Evolutionary conservation across 352 stramenopile species (phyloP).

Genomic region (Nothophytophthora sp.): DNA sequence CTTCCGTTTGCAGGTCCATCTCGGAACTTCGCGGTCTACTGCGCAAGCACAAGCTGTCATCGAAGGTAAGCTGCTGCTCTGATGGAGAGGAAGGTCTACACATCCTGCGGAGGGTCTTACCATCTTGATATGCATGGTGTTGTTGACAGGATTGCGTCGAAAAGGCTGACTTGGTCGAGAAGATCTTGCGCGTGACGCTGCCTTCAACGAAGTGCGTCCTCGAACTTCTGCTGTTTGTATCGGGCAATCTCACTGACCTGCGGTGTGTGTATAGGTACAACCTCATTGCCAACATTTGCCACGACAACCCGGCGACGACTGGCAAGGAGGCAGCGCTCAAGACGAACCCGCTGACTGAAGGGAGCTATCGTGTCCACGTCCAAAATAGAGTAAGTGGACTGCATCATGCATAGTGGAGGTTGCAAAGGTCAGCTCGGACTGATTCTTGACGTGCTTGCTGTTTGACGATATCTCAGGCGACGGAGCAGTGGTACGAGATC

Average conservation of each 20-base stretch:
- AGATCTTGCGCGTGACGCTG: slow-evolving; percentile 46
- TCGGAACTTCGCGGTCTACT: slow-evolving; percentile 63
- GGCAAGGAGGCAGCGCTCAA: slow-evolving; percentile 88
- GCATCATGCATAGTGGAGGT: too few relatives aligned
- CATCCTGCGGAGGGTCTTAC: not conserved
- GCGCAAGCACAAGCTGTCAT: slow-evolving; percentile 48
- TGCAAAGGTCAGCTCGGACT: slow-evolving; percentile 13
- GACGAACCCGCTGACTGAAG: slow-evolving; percentile 94
- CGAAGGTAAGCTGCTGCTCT: slow-evolving; percentile 27
- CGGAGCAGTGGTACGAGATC: slow-evolving; percentile 98
- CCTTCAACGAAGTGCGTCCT: slow-evolving; percentile 65
- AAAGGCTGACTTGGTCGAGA: slow-evolving; percentile 75
- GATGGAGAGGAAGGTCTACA: not conserved
- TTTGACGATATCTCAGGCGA: slow-evolving; percentile 53
- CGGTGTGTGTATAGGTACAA: slow-evolving; percentile 93
- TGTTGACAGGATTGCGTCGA: slow-evolving; percentile 69
- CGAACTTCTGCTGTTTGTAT: not conserved
- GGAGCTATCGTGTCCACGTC: slow-evolving; percentile 96
- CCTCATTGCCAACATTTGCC: slow-evolving; percentile 97
- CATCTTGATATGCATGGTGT: not conserved
- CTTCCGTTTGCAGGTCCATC: slow-evolving; percentile 44
- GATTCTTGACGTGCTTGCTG: slow-evolving; percentile 3
- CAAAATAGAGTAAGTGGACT: slow-evolving; percentile 84
- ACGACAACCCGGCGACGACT: slow-evolving; percentile 94
- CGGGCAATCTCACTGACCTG: slow-evolving; percentile 1